Evolutionary conservation across 2,329 filamentous ascomycete genomes (phyloP).

Genomic region (Trichophyton rubrum): DNA sequence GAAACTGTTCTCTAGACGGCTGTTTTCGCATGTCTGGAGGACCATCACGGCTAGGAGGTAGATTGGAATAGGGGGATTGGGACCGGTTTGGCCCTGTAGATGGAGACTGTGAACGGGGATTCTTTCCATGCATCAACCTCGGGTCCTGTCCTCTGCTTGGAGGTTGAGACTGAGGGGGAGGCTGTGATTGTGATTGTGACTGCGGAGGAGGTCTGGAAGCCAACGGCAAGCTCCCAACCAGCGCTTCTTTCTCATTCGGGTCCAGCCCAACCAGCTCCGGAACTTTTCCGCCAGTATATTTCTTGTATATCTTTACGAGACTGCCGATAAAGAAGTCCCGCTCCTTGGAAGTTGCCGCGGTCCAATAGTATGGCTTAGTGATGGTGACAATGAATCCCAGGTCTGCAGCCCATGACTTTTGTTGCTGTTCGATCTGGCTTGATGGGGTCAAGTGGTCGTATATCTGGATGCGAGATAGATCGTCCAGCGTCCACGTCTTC

Average conservation of each 20-base stretch:
- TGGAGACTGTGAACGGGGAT: slow-evolving; percentile 1
- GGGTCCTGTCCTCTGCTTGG: slow-evolving; percentile 18
- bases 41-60: slow-evolving; percentile 28
- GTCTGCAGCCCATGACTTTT: slow-evolving; percentile 64
- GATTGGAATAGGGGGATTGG: slow-evolving; percentile 22
- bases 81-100: slow-evolving; percentile 18
- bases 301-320: slow-evolving; percentile 88
- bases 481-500: slow-evolving; percentile 95
- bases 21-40: slow-evolving; percentile 21
- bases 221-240: slow-evolving; percentile 44
- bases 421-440: slow-evolving; percentile 48
- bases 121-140: slow-evolving; percentile 12
- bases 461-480: slow-evolving; percentile 70
- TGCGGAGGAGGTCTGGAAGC: slow-evolving; percentile 14
- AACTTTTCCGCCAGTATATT: slow-evolving; percentile 78
- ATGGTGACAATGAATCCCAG: slow-evolving; percentile 79
- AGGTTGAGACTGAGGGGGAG: not conserved
- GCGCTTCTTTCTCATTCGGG: slow-evolving; percentile 59
- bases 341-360: slow-evolving; percentile 83
- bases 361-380: slow-evolving; percentile 94
- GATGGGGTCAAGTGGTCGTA: slow-evolving; percentile 52
- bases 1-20: slow-evolving; percentile 26
- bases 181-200: not conserved
- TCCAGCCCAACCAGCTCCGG: slow-evolving; percentile 78
- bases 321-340: slow-evolving; percentile 98